Evolutionary conservation across 257 asterid genomes (phyloP).

Genomic region (Fraxinus excelsior): DNA sequence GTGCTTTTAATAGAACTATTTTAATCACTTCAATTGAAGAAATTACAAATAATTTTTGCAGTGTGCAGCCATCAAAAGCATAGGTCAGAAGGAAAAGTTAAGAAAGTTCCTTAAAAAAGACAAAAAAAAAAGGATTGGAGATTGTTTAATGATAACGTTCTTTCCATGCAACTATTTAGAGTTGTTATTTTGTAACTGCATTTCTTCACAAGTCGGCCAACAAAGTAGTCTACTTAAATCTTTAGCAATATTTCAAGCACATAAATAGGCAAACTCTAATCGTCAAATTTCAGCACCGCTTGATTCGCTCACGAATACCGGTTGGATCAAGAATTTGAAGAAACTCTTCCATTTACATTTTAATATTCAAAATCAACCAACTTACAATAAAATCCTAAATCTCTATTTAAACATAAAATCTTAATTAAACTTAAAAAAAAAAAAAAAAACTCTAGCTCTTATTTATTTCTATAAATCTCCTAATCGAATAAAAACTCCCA

Average conservation of each 20-base stretch:
- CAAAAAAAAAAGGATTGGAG: background rate
- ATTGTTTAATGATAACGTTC: background rate
- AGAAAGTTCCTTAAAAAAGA: background rate
- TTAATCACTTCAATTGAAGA: background rate
- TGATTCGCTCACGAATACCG: no score
- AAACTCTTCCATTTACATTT: no score
- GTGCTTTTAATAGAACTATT: background rate
- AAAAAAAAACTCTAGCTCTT: background rate
- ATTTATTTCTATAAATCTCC: background rate
- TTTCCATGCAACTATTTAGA: slow-evolving; percentile 2
- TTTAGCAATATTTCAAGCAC: background rate
- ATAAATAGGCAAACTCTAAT: background rate
- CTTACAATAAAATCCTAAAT: background rate
- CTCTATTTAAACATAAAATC: background rate
- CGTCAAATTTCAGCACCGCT: background rate
- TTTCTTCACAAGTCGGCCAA: background rate
- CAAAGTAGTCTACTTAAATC: background rate
- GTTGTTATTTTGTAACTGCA: background rate
- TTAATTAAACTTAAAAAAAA: background rate
- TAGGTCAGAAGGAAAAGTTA: background rate
- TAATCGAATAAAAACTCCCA: background rate
- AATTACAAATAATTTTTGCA: background rate
- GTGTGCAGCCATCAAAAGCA: background rate
- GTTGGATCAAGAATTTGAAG: no score
- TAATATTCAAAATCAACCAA: no score